Conservation (phyloP, 306 rosid species). For the Prunus mume region DNA sequence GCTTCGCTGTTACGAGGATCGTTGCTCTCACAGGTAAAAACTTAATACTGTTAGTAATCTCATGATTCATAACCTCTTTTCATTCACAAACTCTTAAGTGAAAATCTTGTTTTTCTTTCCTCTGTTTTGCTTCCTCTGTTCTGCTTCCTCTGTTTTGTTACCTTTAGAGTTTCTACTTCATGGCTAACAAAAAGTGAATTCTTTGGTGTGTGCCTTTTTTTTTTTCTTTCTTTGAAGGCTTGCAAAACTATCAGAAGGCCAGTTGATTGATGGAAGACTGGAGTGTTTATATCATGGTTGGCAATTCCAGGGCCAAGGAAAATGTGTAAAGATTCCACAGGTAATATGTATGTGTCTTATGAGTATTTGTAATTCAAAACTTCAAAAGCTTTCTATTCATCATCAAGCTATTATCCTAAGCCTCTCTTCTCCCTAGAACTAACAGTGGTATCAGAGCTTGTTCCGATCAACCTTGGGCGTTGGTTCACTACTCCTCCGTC, state of each 20-base stretch:
- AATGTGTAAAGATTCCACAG: conserved; percentile 97
- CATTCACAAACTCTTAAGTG: too few relatives aligned
- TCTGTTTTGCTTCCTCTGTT: too few relatives aligned
- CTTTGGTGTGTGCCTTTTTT: background rate
- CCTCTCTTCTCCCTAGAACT: too few relatives aligned
- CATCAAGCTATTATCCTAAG: too few relatives aligned
- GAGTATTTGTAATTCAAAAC: too few relatives aligned
- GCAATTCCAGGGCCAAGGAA: conserved; percentile 94
- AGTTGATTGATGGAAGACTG: conserved; percentile 80
- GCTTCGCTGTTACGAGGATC: conserved; percentile 71
- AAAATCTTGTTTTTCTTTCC: background rate
- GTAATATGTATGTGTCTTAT: conserved; percentile 23
- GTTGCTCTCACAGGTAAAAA: conserved; percentile 84
- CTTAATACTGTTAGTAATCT: too few relatives aligned
- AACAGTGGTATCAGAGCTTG: too few relatives aligned
- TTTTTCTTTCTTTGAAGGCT: conserved; percentile 28
- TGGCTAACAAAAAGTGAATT: background rate
- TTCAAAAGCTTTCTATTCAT: too few relatives aligned
- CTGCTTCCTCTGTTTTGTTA: background rate
- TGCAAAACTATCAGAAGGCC: conserved; percentile 95
- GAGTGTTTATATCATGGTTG: conserved; percentile 97
- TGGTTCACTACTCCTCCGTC: too few relatives aligned
- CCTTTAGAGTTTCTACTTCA: background rate
- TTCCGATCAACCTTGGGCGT: too few relatives aligned
- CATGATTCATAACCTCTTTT: too few relatives aligned